Conservation (phyloP, 2,329 filamentous ascomycete genomes). For the Fusarium torreyae region DNA sequence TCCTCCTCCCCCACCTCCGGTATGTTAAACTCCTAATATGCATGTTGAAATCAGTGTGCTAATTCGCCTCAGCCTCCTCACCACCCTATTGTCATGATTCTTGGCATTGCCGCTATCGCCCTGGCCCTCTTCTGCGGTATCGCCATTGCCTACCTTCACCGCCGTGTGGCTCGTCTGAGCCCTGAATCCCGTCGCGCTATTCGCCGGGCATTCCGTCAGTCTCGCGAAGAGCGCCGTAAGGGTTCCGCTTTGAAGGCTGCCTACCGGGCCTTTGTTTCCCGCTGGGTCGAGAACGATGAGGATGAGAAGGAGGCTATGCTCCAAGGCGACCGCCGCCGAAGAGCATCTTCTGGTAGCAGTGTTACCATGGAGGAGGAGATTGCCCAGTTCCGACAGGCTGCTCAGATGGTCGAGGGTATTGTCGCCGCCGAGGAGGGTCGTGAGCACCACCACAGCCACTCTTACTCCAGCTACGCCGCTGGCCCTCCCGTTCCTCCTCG, state of each 20-base stretch:
- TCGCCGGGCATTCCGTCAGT: constrained; percentile 46
- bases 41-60: not conserved
- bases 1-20: constrained; percentile 33
- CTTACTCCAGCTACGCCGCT: constrained; percentile 25
- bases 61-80: constrained; percentile 27
- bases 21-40: constrained; percentile 24
- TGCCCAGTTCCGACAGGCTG: constrained; percentile 63
- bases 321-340: constrained; percentile 25
- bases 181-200: constrained; percentile 44
- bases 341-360: constrained; percentile 31
- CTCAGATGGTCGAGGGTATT: constrained; percentile 62
- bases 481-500: constrained; percentile 36
- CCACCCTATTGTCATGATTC: constrained; percentile 41
- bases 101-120: constrained; percentile 46
- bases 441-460: constrained; percentile 20
- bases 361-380: constrained; percentile 66
- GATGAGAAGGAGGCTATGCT: constrained; percentile 48
- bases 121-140: constrained; percentile 49
- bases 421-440: constrained; percentile 61
- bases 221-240: constrained; percentile 49
- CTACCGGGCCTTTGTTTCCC: constrained; percentile 52
- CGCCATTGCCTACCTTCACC: constrained; percentile 46
- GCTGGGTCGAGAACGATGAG: constrained; percentile 44
- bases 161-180: constrained; percentile 36
- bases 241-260: constrained; percentile 48